Evolutionary conservation across 1,284 basidiomycete species (phyloP).

Genomic region (Cryptococcus deneoformans): DNA sequence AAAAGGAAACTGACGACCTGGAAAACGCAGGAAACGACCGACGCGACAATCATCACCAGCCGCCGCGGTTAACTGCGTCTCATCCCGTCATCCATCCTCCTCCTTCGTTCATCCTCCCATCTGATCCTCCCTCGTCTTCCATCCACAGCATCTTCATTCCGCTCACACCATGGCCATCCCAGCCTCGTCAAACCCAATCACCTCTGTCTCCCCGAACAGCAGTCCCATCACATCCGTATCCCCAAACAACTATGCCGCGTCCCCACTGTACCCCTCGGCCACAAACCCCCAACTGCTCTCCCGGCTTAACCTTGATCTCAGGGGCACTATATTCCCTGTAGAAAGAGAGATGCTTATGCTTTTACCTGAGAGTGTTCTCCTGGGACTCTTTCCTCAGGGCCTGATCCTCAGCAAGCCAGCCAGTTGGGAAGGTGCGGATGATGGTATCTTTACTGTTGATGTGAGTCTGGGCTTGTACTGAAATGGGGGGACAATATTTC

Average conservation of each 20-base stretch:
- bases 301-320: constrained; percentile 84
- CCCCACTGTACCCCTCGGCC: constrained; percentile 23
- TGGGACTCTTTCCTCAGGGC: constrained; percentile 94
- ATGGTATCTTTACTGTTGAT: constrained; percentile 93
- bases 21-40: too few relatives aligned
- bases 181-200: constrained; percentile 48
- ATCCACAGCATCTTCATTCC: too few relatives aligned
- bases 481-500: too few relatives aligned
- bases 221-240: constrained; percentile 82
- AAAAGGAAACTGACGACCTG: too few relatives aligned
- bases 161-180: constrained; percentile 21
- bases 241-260: constrained; percentile 50
- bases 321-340: constrained; percentile 87
- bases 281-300: constrained; percentile 64
- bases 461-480: constrained; percentile 56
- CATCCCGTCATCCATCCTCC: too few relatives aligned
- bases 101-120: too few relatives aligned
- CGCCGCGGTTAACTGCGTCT: too few relatives aligned
- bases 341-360: constrained; percentile 99
- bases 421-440: constrained; percentile 70
- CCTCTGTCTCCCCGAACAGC: constrained; percentile 49
- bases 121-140: too few relatives aligned
- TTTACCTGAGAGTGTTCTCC: constrained; percentile 90
- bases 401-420: constrained; percentile 87
- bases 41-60: too few relatives aligned